Conservation (phyloP, 257 asterid species). For the Haberlea rhodopensis region DNA sequence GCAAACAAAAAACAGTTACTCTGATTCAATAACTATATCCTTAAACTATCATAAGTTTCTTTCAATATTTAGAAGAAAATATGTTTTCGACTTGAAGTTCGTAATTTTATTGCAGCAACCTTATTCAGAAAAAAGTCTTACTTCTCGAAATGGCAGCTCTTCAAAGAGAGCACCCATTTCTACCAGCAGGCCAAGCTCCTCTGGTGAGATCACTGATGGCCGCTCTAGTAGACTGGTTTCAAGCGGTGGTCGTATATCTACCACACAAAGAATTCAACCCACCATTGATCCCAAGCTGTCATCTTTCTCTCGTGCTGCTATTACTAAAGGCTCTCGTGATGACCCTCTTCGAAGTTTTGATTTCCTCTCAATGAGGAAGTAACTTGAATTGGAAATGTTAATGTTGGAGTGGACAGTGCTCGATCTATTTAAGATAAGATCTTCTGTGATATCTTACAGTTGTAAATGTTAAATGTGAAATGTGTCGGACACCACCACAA, state of each 20-base stretch:
- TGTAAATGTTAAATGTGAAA: not conserved
- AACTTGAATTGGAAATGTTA: not conserved
- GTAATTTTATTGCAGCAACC: constrained; percentile 53
- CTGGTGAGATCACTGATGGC: not conserved
- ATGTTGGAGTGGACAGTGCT: no score
- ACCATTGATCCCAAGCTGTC: constrained; percentile 9
- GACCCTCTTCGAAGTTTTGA: constrained; percentile 23
- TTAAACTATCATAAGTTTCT: not conserved
- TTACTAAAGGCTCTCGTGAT: not conserved
- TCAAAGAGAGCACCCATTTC: constrained; percentile 72
- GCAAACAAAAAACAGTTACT: not conserved
- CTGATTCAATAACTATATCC: not conserved
- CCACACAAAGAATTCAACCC: not conserved
- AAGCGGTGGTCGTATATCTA: constrained; percentile 8
- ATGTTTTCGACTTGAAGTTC: not conserved
- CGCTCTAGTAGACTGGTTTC: not conserved
- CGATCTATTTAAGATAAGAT: not conserved
- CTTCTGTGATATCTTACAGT: not conserved
- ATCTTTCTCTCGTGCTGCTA: constrained; percentile 1
- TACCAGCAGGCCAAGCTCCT: constrained; percentile 37
- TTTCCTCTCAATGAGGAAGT: constrained; percentile 20
- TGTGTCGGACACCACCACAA: not conserved
- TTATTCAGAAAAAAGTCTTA: constrained; percentile 61
- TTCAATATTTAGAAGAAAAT: not conserved
- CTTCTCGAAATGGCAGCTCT: constrained; percentile 64